Percentiles rank a stretch among this genome's conserved stretches.
Conservation (phyloP, 2,329 filamentous ascomycete species). For the Thelonectria discophora region DNA sequence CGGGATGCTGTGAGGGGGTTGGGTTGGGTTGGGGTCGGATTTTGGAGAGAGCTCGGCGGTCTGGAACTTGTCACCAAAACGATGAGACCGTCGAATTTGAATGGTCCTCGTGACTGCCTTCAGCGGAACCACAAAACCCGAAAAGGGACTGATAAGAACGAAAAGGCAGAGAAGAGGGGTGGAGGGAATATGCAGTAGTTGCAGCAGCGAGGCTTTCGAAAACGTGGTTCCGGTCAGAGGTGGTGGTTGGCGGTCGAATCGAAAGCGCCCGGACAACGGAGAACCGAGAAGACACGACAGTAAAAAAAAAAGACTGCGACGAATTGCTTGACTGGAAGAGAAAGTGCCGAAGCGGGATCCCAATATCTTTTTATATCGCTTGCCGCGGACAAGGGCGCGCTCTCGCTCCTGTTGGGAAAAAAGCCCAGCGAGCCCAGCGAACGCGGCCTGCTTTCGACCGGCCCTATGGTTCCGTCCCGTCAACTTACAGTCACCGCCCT, state of each 20-base stretch:
- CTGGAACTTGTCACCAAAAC: neutral
- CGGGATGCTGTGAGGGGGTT: constrained; percentile 2
- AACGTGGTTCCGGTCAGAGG: too few relatives aligned
- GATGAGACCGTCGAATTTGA: neutral
- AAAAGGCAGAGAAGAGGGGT: neutral
- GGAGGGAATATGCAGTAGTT: neutral
- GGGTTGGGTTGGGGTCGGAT: constrained; percentile 1
- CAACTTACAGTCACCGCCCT: constrained; percentile 17
- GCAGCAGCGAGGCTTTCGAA: neutral
- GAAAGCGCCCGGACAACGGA: constrained; percentile 8
- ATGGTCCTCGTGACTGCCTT: neutral
- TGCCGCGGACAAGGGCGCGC: constrained; percentile 17
- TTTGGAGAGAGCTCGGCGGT: neutral
- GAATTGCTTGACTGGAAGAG: neutral
- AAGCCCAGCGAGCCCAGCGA: neutral
- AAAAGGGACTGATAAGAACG: constrained; percentile 7
- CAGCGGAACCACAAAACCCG: neutral
- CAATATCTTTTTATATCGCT: constrained; percentile 30
- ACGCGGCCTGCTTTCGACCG: neutral
- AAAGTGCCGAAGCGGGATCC: constrained; percentile 9
- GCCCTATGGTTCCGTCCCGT: neutral
- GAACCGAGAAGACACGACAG: neutral
- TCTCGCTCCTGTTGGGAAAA: neutral
- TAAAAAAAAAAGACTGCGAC: neutral
- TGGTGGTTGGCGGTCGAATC: neutral